These are phyloP conservation scores for Priceomyces fermenticarens DNA, from an alignment of 805 yeast species.

Conservation along the genomic window DNA sequence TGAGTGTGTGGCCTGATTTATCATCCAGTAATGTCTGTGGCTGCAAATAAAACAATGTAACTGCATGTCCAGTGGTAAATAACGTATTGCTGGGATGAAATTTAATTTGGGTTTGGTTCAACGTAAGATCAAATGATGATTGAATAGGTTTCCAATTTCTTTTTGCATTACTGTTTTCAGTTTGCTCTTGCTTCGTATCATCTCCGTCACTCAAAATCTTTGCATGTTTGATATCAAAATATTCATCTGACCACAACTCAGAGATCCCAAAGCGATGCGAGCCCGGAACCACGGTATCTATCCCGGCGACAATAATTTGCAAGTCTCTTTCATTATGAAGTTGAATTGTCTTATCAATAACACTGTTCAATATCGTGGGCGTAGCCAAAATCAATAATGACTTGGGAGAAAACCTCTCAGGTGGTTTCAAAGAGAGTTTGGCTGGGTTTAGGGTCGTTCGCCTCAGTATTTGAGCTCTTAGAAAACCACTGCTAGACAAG, in stretches of 20 bases:
- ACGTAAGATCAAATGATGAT: conserved; percentile 18
- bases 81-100: conserved; percentile 38
- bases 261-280: conserved; percentile 33
- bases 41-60: conserved; percentile 35
- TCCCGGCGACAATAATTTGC: conserved; percentile 40
- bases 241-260: conserved; percentile 36
- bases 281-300: conserved; percentile 34
- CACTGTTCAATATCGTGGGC: conserved; percentile 26
- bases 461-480: neutral
- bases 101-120: conserved; percentile 15
- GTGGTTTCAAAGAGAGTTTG: conserved; percentile 6
- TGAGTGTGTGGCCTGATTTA: conserved; percentile 27
- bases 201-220: conserved; percentile 21
- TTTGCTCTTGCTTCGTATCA: conserved; percentile 17
- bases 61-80: conserved; percentile 31
- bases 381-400: conserved; percentile 36
- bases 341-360: conserved; percentile 28
- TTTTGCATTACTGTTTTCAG: conserved; percentile 34
- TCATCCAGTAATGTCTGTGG: conserved; percentile 9
- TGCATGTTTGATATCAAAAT: conserved; percentile 15
- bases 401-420: conserved; percentile 17
- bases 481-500: too few species aligned
- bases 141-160: conserved; percentile 38
- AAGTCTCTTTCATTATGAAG: conserved; percentile 21
- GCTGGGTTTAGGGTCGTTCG: conserved; percentile 15